Base-by-base conservation (phyloP, 345 rosid species). In the Syzygium jambos region DNA sequence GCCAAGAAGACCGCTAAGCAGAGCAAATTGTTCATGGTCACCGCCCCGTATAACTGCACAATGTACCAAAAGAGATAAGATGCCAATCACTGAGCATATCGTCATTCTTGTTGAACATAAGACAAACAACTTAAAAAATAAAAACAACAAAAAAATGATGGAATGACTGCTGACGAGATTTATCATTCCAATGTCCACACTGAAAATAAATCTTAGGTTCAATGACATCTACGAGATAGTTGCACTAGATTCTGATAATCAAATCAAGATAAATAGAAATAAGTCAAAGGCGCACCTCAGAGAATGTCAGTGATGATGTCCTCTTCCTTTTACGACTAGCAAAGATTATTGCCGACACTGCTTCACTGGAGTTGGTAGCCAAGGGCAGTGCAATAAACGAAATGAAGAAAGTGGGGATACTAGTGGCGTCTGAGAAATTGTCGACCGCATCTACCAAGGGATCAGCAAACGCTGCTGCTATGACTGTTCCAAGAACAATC, bases 381-480 rank as follows among this genome's bases (percentile, higher is more conserved):
- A 98, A 88, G 30, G 99, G 99, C 88, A 98, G 93, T 59, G 89
- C 98, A 43, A 98, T 93, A 87, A 98, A 98, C 25, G 99, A 98
- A 89, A 96, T 96, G 91, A 98, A 98, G 93, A 98, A 98, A 86
- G 99, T 90, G n/a, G 99, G 98, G 90, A 98, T 98, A 85, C 96
- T 89, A 19, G 99, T 98, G 13, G 98, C 98, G 57, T 89, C 92
- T 3, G 99, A 98, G 90, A 98, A 96, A 89, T 96, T 92, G 89
- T 96, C 95, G n/a, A 96, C 98, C 2, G 93, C 96, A 88, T 98
- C 99, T 5, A 96, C 99, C 73, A 98, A 92, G 55, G 99, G 98
- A 93, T 98, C 99, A 22, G 99, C 98, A 90, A 98, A 95, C 10
- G 88, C 96, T 92, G 98, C 99, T 27, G 99, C 98, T 88, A 98